Base-by-base conservation (phyloP, 768 basidiomycete genomes). In the Serendipita sp. region DNA sequence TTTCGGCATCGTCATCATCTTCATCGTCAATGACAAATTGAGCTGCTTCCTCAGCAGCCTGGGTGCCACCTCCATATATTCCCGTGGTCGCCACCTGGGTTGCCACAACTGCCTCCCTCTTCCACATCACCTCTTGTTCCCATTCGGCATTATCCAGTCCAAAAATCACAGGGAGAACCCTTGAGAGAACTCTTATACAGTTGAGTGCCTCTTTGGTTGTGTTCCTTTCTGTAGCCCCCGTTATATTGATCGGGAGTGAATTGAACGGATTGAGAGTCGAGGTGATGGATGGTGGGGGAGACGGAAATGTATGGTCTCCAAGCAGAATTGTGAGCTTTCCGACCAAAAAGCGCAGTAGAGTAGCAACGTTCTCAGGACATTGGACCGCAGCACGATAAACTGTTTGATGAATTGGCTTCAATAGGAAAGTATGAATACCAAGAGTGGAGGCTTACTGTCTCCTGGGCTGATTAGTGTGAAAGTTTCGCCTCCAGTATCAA, bases 21-120 rank as follows among this genome's bases (percentile, higher is more conserved):
- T 88, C 89, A 68, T 92, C 90, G 67, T 91, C 91, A 44, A 95
- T 92, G 15, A 94, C 88, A 72, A 95, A 95, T 71, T 94, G 91
- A 0, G 68, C 65, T 36, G 60, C 67, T 23, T 65, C 65, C 13
- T 56, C 54, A 44, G 4, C 45, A 1, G 10, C 83, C 76, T 30
- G 66, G 63, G 41, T 10, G n/a, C 35, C 10, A 4, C 36, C 56
- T 10, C 56, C 56, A n/a, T n/a, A n/a, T 32, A 4, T n/a, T 4
- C 28, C 8, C 3, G 10, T 10, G 10, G 56, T 10, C 18, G 11
- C 16, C n/a, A n/a, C 73, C 30, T 72, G 69, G 16, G 68, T 71
- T 38, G 77, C 78, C 63, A 76, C 75, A 5, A 79, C 76, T 66
- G 81, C 81, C 63, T 80, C 78, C 69, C 77, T 83, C 72, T 79